Evolutionary conservation across 2,329 filamentous ascomycete species (phyloP), one percentile per base, ranked within the genome.

Genomic region (Microthyrium microscopicum): DNA sequence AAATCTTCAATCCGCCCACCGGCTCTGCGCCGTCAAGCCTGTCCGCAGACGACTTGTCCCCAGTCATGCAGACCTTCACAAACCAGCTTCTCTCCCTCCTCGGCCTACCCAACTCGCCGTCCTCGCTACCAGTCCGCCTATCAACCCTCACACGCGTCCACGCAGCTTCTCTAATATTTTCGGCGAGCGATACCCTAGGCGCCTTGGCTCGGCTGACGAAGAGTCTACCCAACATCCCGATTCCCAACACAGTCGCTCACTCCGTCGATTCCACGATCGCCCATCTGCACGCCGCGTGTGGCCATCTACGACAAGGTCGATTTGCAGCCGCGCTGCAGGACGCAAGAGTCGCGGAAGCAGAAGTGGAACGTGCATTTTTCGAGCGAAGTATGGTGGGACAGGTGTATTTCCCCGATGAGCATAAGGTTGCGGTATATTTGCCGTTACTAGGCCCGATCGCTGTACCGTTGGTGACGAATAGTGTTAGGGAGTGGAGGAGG

Each of bases 381-480:
- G 89, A 98, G 56, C 92, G 92, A 57, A 92, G 81, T 49, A 98
- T 98, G 89, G 89, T 98, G 9, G 89, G 85, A 0, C 89, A 95
- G 58, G 76, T 95, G 2, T 98, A 95, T 55, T 98, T 98, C 54
- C 89, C 89, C 0, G 89, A 98, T 49, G 89, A 98, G 58, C 89
- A 98, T 55, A 98, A 95, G 56, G 72, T 98, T 17, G 89, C 89
- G 1, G 89, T 98, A 1, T 98, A 98, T 52, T 57, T 98, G 45
- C 89, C 89, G 1, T 59, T 98, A 8, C 58, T 98, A 26, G 89
- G 89, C 1, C 89, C 89, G 0, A 74, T 95, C 26, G 84, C 81
- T 4, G 87, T 95, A 9, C 89, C 89, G 24, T 58, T 98, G 31
- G 53, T 94, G 5, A 80, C 94, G 68, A 78, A 79, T 4, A 60